These are phyloP conservation scores for Suhomyces vadensis DNA, from an alignment of 805 yeast genomes.

Conservation along the genomic window DNA sequence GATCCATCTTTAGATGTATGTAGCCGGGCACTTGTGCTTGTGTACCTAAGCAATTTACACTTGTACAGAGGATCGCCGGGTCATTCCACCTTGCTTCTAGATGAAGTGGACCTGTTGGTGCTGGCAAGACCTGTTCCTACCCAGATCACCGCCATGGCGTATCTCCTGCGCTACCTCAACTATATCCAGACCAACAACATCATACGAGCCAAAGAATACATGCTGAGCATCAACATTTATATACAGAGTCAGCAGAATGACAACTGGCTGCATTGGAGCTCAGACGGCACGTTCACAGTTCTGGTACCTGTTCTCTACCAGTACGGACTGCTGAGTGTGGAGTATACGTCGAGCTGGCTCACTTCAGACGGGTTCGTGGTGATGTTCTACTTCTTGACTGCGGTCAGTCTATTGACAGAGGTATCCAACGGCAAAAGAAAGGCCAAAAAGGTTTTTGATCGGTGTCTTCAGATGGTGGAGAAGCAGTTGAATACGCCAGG, in stretches of 20 bases:
- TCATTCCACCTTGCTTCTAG: constrained; percentile 9
- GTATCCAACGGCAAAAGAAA: constrained; percentile 35
- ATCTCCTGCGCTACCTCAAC: constrained; percentile 14
- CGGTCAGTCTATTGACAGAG: constrained; percentile 38
- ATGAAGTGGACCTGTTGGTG: constrained; percentile 6
- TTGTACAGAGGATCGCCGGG: constrained; percentile 20
- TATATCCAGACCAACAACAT: constrained; percentile 14
- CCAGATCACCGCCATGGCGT: constrained; percentile 19
- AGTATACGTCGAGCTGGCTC: constrained; percentile 41
- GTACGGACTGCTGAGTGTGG: not conserved
- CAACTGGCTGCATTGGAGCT: constrained; percentile 23
- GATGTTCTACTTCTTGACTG: constrained; percentile 43
- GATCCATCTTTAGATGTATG: constrained; percentile 9
- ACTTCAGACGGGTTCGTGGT: constrained; percentile 44
- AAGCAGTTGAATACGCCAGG: constrained; percentile 19
- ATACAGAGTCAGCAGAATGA: constrained; percentile 17
- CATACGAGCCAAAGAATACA: constrained; percentile 10
- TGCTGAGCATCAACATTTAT: constrained; percentile 15
- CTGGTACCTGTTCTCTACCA: not conserved
- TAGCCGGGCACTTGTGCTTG: constrained; percentile 13
- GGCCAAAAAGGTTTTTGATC: constrained; percentile 36
- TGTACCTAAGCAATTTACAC: constrained; percentile 18
- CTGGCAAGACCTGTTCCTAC: constrained; percentile 1
- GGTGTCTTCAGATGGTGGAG: constrained; percentile 35
- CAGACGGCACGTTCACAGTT: constrained; percentile 17